Evolutionary conservation across 805 yeast species (phyloP).

Genomic region (Candida insectalens): DNA sequence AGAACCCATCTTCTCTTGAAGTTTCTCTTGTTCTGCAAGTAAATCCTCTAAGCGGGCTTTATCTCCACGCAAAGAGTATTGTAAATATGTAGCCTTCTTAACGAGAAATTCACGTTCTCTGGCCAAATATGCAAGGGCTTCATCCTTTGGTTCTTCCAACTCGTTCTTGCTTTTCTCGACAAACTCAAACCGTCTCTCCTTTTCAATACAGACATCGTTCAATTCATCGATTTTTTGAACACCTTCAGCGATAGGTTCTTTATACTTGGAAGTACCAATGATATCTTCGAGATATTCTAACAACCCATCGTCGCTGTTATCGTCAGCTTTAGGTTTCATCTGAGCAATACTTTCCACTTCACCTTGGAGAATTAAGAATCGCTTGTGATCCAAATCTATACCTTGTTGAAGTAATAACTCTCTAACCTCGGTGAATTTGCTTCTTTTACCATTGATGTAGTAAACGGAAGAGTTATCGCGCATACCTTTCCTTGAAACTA

Average conservation of each 20-base stretch:
- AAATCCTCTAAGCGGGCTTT: slow-evolving; percentile 30
- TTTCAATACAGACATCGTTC: slow-evolving; percentile 73
- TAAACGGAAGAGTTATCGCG: slow-evolving; percentile 72
- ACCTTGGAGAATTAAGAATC: slow-evolving; percentile 92
- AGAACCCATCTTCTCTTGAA: slow-evolving; percentile 15
- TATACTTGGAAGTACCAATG: slow-evolving; percentile 86
- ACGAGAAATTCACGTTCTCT: slow-evolving; percentile 52
- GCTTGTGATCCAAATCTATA: slow-evolving; percentile 87
- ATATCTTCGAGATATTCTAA: slow-evolving; percentile 93
- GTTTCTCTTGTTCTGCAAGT: slow-evolving; percentile 26
- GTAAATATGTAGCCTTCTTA: slow-evolving; percentile 46
- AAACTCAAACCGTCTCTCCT: slow-evolving; percentile 67
- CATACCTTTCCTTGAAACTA: slow-evolving; percentile 74
- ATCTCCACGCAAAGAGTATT: slow-evolving; percentile 35
- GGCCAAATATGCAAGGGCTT: slow-evolving; percentile 56
- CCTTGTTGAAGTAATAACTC: slow-evolving; percentile 67
- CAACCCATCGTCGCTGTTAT: slow-evolving; percentile 85
- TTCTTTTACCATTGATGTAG: slow-evolving; percentile 56
- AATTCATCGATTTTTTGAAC: slow-evolving; percentile 55
- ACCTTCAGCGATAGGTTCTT: slow-evolving; percentile 61
- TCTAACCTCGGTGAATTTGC: slow-evolving; percentile 75
- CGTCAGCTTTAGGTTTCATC: slow-evolving; percentile 96
- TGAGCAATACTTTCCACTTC: slow-evolving; percentile 98
- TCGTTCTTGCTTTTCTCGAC: slow-evolving; percentile 67
- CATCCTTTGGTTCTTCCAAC: slow-evolving; percentile 51